phyloP scores from a whole-genome alignment of 305 asterid genomes.

The Fraxinus baroniana region DNA sequence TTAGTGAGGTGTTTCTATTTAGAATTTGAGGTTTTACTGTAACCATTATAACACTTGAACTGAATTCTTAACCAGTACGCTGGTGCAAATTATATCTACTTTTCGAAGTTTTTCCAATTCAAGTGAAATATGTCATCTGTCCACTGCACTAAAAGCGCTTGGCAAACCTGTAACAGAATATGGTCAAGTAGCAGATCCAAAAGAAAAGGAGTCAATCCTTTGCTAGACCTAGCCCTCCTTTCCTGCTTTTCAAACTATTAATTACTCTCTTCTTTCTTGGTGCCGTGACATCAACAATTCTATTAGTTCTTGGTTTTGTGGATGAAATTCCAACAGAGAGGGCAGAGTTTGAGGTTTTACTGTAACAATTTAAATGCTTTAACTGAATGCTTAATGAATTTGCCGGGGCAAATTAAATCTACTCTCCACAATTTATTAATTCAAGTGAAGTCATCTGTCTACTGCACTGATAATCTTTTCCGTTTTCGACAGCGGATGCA shows the following conservation, averaged over 20 bases:
- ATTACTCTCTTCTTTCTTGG: neutral
- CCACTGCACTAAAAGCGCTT: neutral
- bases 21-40: neutral
- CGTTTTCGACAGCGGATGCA: neutral
- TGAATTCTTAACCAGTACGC: neutral
- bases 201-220: neutral
- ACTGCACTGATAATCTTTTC: neutral
- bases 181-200: conserved; percentile 10
- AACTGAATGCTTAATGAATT: neutral
- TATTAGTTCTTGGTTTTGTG: neutral
- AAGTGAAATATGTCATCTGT: neutral
- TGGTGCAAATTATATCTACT: neutral
- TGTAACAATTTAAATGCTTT: neutral
- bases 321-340: neutral
- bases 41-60: neutral
- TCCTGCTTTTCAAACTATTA: neutral
- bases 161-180: neutral
- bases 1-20: neutral
- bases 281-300: neutral
- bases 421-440: neutral
- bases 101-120: neutral
- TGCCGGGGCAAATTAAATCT: neutral
- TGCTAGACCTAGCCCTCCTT: neutral
- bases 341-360: neutral
- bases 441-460: neutral